Percentiles rank a stretch among this genome's conserved stretches.
phyloP scores from a whole-genome alignment of 768 basidiomycete genomes.

The Mycena crocata region DNA sequence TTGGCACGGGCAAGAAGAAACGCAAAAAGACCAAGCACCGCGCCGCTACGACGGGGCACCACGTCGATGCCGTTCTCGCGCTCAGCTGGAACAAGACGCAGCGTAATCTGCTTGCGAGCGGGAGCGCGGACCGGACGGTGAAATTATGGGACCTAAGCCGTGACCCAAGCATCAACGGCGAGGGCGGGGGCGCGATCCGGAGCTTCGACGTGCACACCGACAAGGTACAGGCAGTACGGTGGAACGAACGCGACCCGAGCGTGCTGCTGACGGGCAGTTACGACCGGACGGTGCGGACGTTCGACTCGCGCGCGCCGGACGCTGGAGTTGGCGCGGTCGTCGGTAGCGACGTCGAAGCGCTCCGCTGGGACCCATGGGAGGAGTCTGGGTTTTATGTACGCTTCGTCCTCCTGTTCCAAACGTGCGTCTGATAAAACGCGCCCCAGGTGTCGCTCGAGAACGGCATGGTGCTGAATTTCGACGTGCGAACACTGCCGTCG shows the following conservation, averaged over 20 bases:
- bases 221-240: slow-evolving; percentile 96
- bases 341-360: slow-evolving; percentile 92
- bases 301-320: slow-evolving; percentile 89
- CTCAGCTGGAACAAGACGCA: slow-evolving; percentile 94
- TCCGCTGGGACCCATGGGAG: slow-evolving; percentile 98
- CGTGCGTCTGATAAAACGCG: not conserved
- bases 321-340: slow-evolving; percentile 86
- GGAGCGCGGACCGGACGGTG: slow-evolving; percentile 94
- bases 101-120: slow-evolving; percentile 91
- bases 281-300: slow-evolving; percentile 94
- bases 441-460: slow-evolving; percentile 92
- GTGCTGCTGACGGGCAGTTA: slow-evolving; percentile 94
- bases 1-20: slow-evolving; percentile 98
- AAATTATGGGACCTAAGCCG: slow-evolving; percentile 97
- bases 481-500: slow-evolving; percentile 85
- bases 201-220: slow-evolving; percentile 91
- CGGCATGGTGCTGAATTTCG: slow-evolving; percentile 92
- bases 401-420: slow-evolving; percentile 18
- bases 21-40: slow-evolving; percentile 86
- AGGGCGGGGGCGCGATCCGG: slow-evolving; percentile 76
- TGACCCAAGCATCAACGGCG: slow-evolving; percentile 62
- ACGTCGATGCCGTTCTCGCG: slow-evolving; percentile 94
- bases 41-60: slow-evolving; percentile 69
- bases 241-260: slow-evolving; percentile 91
- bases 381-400: slow-evolving; percentile 86